phyloP scores from a whole-genome alignment of 2,329 filamentous ascomycete species.

The Aspergillus fijiensis region DNA sequence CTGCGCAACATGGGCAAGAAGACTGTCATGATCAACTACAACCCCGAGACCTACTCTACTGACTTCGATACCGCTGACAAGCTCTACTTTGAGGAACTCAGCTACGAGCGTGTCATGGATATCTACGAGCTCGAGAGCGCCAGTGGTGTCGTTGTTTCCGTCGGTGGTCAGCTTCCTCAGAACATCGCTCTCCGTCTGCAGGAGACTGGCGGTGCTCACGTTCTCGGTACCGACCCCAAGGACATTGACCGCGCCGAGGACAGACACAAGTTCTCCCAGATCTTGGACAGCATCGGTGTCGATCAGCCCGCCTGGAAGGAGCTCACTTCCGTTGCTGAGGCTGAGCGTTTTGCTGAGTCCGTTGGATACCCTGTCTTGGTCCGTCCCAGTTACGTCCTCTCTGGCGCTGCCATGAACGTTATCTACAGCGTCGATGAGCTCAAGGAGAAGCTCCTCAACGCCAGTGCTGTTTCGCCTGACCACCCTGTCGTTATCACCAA shows the following conservation, averaged over 20 bases:
- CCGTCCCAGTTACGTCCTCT: slow-evolving; percentile 91
- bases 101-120: slow-evolving; percentile 97
- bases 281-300: slow-evolving; percentile 92
- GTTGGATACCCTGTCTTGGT: slow-evolving; percentile 95
- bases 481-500: slow-evolving; percentile 98
- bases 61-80: slow-evolving; percentile 88
- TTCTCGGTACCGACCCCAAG: slow-evolving; percentile 87
- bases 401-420: slow-evolving; percentile 97
- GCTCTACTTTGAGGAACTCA: slow-evolving; percentile 95
- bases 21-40: slow-evolving; percentile 96
- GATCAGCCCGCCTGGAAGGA: slow-evolving; percentile 99
- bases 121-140: slow-evolving; percentile 92
- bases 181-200: slow-evolving; percentile 95
- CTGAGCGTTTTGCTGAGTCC: slow-evolving; percentile 78
- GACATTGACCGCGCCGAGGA: slow-evolving; percentile 99
- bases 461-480: slow-evolving; percentile 86
- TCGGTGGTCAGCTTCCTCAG: slow-evolving; percentile 93
- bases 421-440: slow-evolving; percentile 85
- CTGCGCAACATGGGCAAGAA: slow-evolving; percentile 87
- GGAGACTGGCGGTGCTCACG: slow-evolving; percentile 82
- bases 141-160: slow-evolving; percentile 86
- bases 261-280: slow-evolving; percentile 96
- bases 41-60: slow-evolving; percentile 77
- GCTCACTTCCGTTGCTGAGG: slow-evolving; percentile 82
- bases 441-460: slow-evolving; percentile 90